These are phyloP conservation scores for Phytophthora parvispora DNA, from an alignment of 352 stramenopile species.

Conservation along the genomic window DNA sequence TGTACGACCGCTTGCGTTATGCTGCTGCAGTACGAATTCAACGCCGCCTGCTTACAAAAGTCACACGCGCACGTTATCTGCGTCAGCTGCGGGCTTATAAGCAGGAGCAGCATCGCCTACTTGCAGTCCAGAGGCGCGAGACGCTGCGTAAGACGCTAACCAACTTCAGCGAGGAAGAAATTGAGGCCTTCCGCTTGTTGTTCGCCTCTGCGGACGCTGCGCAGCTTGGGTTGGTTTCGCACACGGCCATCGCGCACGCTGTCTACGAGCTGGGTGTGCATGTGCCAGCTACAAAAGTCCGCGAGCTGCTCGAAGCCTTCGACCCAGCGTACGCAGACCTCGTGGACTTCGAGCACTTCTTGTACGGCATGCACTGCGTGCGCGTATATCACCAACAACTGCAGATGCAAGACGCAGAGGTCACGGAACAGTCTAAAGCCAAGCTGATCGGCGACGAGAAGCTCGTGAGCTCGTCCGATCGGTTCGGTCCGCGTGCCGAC, in stretches of 20 bases:
- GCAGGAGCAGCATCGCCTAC: constrained; percentile 50
- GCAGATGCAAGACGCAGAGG: constrained; percentile 27
- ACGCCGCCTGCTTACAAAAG: constrained; percentile 62
- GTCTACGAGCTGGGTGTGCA: constrained; percentile 81
- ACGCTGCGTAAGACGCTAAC: constrained; percentile 64
- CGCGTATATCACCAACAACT: constrained; percentile 72
- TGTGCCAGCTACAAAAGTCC: constrained; percentile 58
- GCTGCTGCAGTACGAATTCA: constrained; percentile 77
- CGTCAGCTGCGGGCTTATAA: constrained; percentile 50
- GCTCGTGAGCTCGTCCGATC: constrained; percentile 64
- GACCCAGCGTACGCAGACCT: constrained; percentile 82
- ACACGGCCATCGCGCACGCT: constrained; percentile 72
- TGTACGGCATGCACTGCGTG: constrained; percentile 86
- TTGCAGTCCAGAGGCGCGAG: constrained; percentile 46
- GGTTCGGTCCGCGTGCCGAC: constrained; percentile 63
- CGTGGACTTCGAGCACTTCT: constrained; percentile 85
- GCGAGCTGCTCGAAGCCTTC: constrained; percentile 54
- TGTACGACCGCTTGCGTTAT: constrained; percentile 80
- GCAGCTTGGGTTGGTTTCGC: constrained; percentile 71
- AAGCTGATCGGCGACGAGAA: constrained; percentile 12
- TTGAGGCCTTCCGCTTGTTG: constrained; percentile 69
- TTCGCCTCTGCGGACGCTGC: constrained; percentile 73
- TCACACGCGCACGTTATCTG: constrained; percentile 63
- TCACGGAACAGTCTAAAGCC: neutral
- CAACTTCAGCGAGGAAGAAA: constrained; percentile 74